Evolutionary conservation across 23 red algal genomes (phyloP).

Genomic region (Gracilariopsis chorda): DNA sequence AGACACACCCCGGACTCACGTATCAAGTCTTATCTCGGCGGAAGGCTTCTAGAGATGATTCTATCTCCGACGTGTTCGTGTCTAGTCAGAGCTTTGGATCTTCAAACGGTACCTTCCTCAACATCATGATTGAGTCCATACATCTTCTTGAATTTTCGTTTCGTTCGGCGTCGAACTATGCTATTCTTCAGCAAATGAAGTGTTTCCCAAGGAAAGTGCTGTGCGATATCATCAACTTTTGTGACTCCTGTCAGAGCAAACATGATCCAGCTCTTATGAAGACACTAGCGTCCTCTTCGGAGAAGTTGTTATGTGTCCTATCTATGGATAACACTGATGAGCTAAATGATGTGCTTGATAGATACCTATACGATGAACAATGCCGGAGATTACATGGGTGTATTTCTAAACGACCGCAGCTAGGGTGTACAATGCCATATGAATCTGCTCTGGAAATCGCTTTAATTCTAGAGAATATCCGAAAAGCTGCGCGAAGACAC

Average conservation of each 20-base stretch:
- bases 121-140: constrained; percentile 5
- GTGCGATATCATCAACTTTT: constrained; percentile 50
- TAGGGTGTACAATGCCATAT: neutral
- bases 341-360: constrained; percentile 33
- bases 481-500: constrained; percentile 31
- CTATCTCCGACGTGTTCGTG: neutral
- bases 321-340: constrained; percentile 39
- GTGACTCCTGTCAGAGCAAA: constrained; percentile 8
- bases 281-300: neutral
- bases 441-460: constrained; percentile 20
- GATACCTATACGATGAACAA: constrained; percentile 41
- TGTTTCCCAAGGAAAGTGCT: constrained; percentile 12
- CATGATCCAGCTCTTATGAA: constrained; percentile 1
- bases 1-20: neutral
- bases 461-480: constrained; percentile 8
- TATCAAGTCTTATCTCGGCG: neutral
- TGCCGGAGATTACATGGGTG: neutral
- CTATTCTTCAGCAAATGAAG: constrained; percentile 40
- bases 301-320: constrained; percentile 18
- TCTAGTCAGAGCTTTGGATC: neutral
- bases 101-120: neutral
- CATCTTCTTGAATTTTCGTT: constrained; percentile 37
- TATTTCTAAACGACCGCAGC: neutral
- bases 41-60: neutral
- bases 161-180: constrained; percentile 2